Percentiles rank a stretch among this genome's conserved stretches.
Conservation (phyloP, 1,284 basidiomycete species). For the Phellinidium pouzarii region DNA sequence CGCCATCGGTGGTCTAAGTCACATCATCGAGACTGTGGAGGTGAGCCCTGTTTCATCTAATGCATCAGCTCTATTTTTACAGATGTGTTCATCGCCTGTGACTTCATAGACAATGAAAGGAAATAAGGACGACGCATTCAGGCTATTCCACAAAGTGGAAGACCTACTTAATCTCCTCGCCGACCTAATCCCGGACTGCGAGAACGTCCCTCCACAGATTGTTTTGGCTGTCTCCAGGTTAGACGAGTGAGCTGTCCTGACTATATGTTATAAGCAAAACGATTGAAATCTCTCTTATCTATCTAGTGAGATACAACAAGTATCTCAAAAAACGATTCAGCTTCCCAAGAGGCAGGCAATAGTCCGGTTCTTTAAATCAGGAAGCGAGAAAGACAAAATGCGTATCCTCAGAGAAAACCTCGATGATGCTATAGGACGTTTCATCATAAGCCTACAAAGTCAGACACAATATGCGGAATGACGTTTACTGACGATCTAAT, state of each 20-base stretch:
- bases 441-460: not conserved
- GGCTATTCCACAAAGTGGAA: not conserved
- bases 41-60: not conserved
- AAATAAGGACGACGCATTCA: not conserved
- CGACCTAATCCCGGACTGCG: not conserved
- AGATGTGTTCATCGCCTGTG: not conserved
- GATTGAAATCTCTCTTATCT: not conserved
- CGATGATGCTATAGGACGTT: not conserved
- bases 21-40: not conserved
- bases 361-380: not conserved
- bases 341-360: not conserved
- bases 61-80: not conserved
- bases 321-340: not conserved
- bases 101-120: not conserved
- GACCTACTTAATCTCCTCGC: not conserved
- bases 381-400: not conserved
- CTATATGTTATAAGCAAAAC: not conserved
- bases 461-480: too few relatives aligned
- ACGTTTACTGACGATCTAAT: not conserved
- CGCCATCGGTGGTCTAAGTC: not conserved
- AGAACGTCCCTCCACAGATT: not conserved
- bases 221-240: not conserved
- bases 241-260: not conserved
- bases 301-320: not conserved
- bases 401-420: not conserved